Conservation (phyloP, 225 moss, liverwort and hornwort species). For the Physcomitrium patens region DNA sequence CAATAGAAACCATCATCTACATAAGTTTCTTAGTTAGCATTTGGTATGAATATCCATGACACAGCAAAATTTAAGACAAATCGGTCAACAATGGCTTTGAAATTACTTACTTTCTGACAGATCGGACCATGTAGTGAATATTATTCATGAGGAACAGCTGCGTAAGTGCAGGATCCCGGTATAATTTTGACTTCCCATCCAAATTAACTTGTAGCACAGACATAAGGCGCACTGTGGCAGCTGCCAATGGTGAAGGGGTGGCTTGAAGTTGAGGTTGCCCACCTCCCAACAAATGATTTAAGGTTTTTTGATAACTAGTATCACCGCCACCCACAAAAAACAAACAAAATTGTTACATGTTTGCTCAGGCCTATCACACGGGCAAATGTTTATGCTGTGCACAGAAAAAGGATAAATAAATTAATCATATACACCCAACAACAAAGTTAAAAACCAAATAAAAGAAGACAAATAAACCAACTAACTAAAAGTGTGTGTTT, state of each 20-base stretch:
- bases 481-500: no score
- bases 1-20: not conserved
- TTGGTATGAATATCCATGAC: not conserved
- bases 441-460: no score
- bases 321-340: constrained; percentile 6
- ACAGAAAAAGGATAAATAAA: no score
- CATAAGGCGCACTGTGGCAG: constrained; percentile 78
- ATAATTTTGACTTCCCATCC: constrained; percentile 81
- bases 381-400: no score
- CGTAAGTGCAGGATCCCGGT: constrained; percentile 74
- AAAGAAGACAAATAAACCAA: no score
- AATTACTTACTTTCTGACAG: constrained; percentile 64
- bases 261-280: constrained; percentile 39
- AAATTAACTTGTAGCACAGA: constrained; percentile 76
- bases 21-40: not conserved
- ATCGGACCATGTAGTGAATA: constrained; percentile 83
- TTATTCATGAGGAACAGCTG: constrained; percentile 93
- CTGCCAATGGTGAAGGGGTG: constrained; percentile 59
- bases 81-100: not conserved
- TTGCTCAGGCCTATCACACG: not conserved
- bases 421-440: no score
- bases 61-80: not conserved
- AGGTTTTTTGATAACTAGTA: constrained; percentile 71
- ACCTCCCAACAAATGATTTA: constrained; percentile 74
- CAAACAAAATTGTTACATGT: not conserved